Percentiles rank a stretch among this genome's conserved stretches.
These are phyloP conservation scores for Urochloa ruziziensis DNA, from an alignment of 176 grass and related monocot genomes.

Conservation along the genomic window DNA sequence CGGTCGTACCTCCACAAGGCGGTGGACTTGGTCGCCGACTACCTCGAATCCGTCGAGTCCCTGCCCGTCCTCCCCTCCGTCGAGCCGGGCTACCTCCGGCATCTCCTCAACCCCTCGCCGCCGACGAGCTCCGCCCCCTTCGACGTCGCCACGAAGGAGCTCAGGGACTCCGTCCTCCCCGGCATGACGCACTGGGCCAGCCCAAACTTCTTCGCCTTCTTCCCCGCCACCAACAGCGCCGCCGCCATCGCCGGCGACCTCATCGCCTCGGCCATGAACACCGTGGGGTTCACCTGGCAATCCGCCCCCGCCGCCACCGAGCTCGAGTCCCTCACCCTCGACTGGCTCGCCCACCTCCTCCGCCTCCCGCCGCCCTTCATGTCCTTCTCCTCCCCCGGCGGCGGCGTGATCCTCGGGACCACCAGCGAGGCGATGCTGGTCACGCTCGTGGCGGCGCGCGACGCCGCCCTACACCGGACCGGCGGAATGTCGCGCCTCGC, in stretches of 20 bases:
- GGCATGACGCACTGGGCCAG: conserved; percentile 67
- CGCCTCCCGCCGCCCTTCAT: conserved; percentile 26
- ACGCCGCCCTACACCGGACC: conserved; percentile 4
- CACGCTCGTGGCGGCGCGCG: conserved; percentile 50
- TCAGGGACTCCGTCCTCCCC: conserved; percentile 24
- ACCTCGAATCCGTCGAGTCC: conserved; percentile 45
- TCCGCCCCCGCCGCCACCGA: conserved; percentile 41
- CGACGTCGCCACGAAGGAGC: conserved; percentile 30
- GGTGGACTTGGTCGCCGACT: conserved; percentile 53
- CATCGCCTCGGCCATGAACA: conserved; percentile 60
- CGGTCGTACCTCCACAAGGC: conserved; percentile 40
- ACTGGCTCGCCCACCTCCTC: conserved; percentile 57
- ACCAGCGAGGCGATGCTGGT: conserved; percentile 57
- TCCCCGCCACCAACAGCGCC: conserved; percentile 52
- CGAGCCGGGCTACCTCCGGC: conserved; percentile 17
- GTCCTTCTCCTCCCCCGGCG: conserved; percentile 17
- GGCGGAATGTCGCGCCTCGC: conserved; percentile 15
- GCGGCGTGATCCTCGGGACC: conserved; percentile 31
- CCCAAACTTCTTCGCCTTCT: conserved; percentile 68
- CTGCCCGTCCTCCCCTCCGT: conserved; percentile 19
- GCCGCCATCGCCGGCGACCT: conserved; percentile 54
- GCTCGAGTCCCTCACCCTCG: conserved; percentile 52
- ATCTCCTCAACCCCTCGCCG: conserved; percentile 6
- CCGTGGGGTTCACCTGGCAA: conserved; percentile 65
- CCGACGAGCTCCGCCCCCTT: conserved; percentile 9